Base-by-base conservation (phyloP, 805 yeast genomes). In the Nakazawaea pomicola region DNA sequence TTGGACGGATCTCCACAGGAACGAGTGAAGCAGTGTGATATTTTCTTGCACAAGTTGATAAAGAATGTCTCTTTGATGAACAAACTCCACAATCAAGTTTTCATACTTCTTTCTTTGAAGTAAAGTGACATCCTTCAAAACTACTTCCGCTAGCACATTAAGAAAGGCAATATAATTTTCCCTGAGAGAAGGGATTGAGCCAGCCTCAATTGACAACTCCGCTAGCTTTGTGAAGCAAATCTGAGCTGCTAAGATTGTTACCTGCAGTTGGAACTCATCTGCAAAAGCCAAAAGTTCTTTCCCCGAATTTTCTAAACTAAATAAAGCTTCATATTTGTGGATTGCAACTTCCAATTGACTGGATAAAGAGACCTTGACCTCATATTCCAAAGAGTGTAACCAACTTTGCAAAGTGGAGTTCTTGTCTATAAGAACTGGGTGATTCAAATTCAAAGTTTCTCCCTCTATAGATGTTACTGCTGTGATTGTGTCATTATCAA, bases 401-500 rank as follows among this genome's bases (percentile, higher is more conserved):
- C 95, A 82, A 17, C 78, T 83, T 32, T 76, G 65, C 23, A 82
- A 63, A 12, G 70, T 56, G 0, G 72, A 62, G 30, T 54, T 54
- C 10, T 69, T 61, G 0, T 57, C 52, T 3, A 77, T 46, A 0
- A 73, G 61, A 0, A 88, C 66, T 0, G 76, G 69, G 2, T 55
- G 51, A 0, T 29, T 29, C 2, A 86, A 61, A 0, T 10, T 5
- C 2, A 88, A 56, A 0, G 23, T 32, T 52, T 90, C 98, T 0
- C 79, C 83, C 48, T 85, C 83, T 0, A 67, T 62, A n/a, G 96
- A 83, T 1, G 49, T 36, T 0, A 88, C 64, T 1, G 77, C 77
- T 0, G 49, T 47, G 3, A 62, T 58, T 4, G 34, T 3, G 19
- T 41, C 35, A 0, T 44, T 16, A 15, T 70, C 70, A 29, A 53